These are phyloP conservation scores for Rhynchosporium graminicola DNA, from an alignment of 2,329 filamentous ascomycete species.

Conservation along the genomic window DNA sequence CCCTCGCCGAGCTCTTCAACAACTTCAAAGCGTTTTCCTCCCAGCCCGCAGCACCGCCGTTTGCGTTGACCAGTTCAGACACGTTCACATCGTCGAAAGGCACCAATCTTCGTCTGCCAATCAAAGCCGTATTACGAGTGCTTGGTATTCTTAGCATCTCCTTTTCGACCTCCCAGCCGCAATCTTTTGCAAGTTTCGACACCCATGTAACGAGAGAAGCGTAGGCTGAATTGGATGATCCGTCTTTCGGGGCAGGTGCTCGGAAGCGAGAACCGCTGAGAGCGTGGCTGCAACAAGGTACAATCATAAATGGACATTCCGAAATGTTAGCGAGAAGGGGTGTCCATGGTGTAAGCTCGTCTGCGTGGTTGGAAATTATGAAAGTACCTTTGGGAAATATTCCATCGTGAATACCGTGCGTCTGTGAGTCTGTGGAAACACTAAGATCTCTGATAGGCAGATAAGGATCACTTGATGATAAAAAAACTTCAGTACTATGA, in stretches of 20 bases:
- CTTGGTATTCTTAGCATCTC: constrained; percentile 91
- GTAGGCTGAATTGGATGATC: constrained; percentile 65
- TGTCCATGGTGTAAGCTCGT: constrained; percentile 95
- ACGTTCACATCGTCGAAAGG: constrained; percentile 44
- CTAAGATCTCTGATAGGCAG: constrained; percentile 1
- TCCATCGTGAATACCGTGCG: constrained; percentile 55
- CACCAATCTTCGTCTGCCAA: constrained; percentile 58
- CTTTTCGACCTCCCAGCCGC: constrained; percentile 75
- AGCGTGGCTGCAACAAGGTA: constrained; percentile 92
- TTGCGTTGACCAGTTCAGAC: constrained; percentile 48
- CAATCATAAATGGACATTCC: constrained; percentile 80
- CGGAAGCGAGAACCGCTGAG: constrained; percentile 76
- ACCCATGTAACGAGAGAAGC: constrained; percentile 82
- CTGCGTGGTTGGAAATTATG: constrained; percentile 95
- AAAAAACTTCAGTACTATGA: background rate
- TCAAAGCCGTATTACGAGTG: constrained; percentile 79
- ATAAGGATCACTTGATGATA: background rate
- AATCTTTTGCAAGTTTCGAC: constrained; percentile 64
- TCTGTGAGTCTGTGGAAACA: constrained; percentile 43
- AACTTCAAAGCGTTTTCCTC: constrained; percentile 62
- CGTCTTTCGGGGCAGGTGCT: constrained; percentile 53
- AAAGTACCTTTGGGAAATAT: constrained; percentile 75
- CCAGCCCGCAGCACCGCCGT: constrained; percentile 60
- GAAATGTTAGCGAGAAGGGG: constrained; percentile 80
- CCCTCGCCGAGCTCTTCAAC: constrained; percentile 49